Percentiles rank a stretch among this genome's conserved stretches.
Conservation (phyloP, 1,139 yeast species). For the Pneumocystis jirovecii region DNA sequence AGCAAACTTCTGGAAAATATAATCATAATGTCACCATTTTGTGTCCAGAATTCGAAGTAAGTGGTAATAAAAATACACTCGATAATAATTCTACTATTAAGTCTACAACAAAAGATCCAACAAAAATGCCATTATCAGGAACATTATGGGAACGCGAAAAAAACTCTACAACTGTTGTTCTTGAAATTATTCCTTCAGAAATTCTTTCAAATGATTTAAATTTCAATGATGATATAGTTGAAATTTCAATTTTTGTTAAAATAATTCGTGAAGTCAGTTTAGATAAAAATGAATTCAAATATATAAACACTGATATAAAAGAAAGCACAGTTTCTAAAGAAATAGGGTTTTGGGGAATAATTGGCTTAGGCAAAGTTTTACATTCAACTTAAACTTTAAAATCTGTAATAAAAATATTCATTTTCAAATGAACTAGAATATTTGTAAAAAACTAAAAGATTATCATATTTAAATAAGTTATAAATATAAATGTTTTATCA, state of each 20-base stretch:
- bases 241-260: slow-evolving; percentile 1
- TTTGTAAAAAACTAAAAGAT: background rate
- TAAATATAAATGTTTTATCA: background rate
- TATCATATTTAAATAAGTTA: background rate
- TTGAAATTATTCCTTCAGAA: slow-evolving; percentile 11
- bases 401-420: background rate
- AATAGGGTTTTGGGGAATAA: background rate
- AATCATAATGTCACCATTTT: background rate
- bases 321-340: background rate
- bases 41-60: slow-evolving; percentile 1
- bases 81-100: background rate
- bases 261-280: background rate
- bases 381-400: background rate
- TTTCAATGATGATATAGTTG: background rate
- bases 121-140: slow-evolving; percentile 1
- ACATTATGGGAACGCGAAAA: slow-evolving; percentile 12
- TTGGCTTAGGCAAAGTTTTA: background rate
- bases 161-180: slow-evolving; percentile 13
- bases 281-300: background rate
- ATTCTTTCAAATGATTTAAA: background rate
- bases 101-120: background rate
- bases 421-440: background rate
- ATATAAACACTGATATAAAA: background rate
- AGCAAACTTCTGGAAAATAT: background rate
- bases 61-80: background rate